Conservation (phyloP, 1,284 basidiomycete genomes). For the Hemileia vastatrix region DNA sequence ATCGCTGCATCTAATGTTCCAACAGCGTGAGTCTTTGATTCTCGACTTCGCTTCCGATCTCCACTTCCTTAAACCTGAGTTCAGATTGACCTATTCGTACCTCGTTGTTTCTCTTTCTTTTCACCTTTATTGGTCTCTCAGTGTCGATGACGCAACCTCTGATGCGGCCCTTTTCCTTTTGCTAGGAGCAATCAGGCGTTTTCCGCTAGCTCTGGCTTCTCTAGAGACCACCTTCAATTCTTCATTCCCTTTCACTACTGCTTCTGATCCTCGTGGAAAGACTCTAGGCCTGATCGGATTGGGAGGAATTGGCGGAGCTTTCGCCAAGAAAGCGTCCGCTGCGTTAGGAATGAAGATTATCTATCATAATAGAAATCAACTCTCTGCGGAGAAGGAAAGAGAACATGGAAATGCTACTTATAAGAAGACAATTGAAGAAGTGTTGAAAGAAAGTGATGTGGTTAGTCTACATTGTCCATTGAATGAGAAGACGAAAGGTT, state of each 20-base stretch:
- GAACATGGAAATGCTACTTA: slow-evolving; percentile 33
- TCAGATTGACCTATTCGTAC: too few species aligned
- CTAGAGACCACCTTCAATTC: slow-evolving; percentile 33
- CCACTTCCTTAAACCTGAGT: too few species aligned
- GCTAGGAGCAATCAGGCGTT: slow-evolving; percentile 34
- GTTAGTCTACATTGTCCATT: slow-evolving; percentile 50
- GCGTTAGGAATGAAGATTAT: slow-evolving; percentile 36
- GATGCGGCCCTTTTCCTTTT: slow-evolving; percentile 37
- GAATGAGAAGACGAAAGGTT: slow-evolving; percentile 43
- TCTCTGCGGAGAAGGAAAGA: slow-evolving; percentile 26
- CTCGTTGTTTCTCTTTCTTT: too few species aligned
- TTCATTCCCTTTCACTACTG: slow-evolving; percentile 21
- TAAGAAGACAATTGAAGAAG: slow-evolving; percentile 43
- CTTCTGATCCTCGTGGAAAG: not conserved
- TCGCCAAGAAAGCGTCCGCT: slow-evolving; percentile 35
- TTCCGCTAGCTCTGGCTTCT: slow-evolving; percentile 29
- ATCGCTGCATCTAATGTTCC: too few species aligned
- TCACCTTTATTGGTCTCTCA: not conserved
- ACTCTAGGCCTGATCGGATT: slow-evolving; percentile 38
- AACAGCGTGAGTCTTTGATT: too few species aligned
- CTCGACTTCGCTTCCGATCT: too few species aligned
- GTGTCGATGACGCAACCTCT: slow-evolving; percentile 36
- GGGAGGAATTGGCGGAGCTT: slow-evolving; percentile 35
- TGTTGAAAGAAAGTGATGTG: slow-evolving; percentile 46
- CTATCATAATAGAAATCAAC: slow-evolving; percentile 36